Base-by-base conservation (phyloP, 352 stramenopile species). In the Globisporangium carolinianum region DNA sequence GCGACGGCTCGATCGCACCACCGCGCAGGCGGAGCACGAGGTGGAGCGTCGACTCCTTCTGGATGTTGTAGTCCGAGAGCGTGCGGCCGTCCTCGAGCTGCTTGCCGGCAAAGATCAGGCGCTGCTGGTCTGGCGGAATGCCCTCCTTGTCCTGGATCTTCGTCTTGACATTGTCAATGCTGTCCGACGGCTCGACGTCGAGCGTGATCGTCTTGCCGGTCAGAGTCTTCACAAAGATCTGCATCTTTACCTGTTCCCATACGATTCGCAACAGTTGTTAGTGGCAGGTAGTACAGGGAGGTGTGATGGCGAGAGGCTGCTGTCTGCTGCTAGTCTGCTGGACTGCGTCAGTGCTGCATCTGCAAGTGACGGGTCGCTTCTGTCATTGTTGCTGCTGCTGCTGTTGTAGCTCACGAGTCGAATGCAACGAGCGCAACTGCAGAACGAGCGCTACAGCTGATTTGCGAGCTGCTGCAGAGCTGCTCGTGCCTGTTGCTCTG, bases 121-220 rank as follows among this genome's bases (percentile, higher is more conserved):
- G 94, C 86, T 99, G 97, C 83, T 99, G 97, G 96, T 99, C 97
- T 68, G 97, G 97, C 48, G 97, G 97, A 65, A 99, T 99, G 69
- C 97, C 98, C 82, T 99, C 98, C 91, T 99, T 99, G 83, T 99
- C 97, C 86, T 99, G 98, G 73, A 99, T 99, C 94, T 99, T 99
- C 39, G 39, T 43, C 39, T 99, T 99, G 62, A 99, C 97, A 81
- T 99, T 97, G 81, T 98, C 96, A 79, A 99, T 98, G 61, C 87
- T 97, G 88, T 99, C 95, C 54, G 90, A 96, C 59, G 96, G 91
- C 78, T 98, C 96, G 49, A 98, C 91, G 77, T 98, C 95, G 58
- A 98, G 87, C 60, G 89, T 98, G 67, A 98, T 97, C 53, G 94
- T 98, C 80, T 98, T 99, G 61, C 93, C 96, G 41, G 91, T 98